These are phyloP conservation scores for Boletus rex-veris DNA, from an alignment of 768 basidiomycete species.

Conservation along the genomic window DNA sequence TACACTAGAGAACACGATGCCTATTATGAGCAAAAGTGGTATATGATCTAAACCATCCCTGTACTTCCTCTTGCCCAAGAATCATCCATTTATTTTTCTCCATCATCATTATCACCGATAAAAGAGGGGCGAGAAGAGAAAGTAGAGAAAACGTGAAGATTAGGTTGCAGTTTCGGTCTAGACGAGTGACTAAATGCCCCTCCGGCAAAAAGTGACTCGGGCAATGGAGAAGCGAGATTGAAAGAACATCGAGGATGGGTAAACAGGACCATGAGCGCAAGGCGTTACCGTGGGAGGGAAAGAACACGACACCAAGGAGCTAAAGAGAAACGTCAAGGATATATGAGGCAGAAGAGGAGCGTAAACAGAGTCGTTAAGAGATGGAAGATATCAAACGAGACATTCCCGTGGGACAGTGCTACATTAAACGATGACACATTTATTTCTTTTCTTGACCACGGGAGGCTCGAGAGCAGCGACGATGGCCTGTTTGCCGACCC, in stretches of 20 bases:
- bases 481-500: constrained; percentile 59
- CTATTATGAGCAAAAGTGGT: constrained; percentile 19
- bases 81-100: constrained; percentile 14
- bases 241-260: constrained; percentile 24
- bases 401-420: constrained; percentile 26
- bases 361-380: constrained; percentile 35
- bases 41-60: constrained; percentile 17
- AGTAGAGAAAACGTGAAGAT: constrained; percentile 13
- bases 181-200: constrained; percentile 21
- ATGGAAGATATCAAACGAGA: constrained; percentile 31
- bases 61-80: constrained; percentile 19
- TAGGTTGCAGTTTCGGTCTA: constrained; percentile 26
- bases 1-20: constrained; percentile 12
- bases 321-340: constrained; percentile 31
- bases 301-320: constrained; percentile 20
- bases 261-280: constrained; percentile 23
- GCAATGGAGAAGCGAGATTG: constrained; percentile 19
- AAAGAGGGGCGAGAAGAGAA: constrained; percentile 1
- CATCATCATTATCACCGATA: constrained; percentile 8
- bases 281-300: constrained; percentile 17
- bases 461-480: constrained; percentile 98
- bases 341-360: constrained; percentile 33
- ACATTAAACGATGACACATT: constrained; percentile 82
- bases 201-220: constrained; percentile 24
- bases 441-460: constrained; percentile 73